Evolutionary conservation across 169 alveolate species (phyloP).

Genomic region (Plasmodium vivax): DNA sequence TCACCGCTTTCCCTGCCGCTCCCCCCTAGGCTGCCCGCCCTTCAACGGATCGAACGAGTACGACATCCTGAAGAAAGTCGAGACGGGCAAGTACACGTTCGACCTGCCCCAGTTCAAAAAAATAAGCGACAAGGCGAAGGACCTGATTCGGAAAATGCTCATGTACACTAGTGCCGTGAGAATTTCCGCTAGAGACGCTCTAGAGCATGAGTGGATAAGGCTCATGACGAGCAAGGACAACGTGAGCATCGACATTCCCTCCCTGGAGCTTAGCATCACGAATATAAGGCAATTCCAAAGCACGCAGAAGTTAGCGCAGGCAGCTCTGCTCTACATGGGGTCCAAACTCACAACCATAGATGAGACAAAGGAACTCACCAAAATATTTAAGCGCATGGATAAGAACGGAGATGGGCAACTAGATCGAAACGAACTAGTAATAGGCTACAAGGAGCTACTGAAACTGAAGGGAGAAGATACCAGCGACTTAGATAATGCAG

Average conservation of each 20-base stretch:
- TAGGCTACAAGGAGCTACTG: conserved; percentile 88
- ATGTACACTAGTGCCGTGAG: conserved; percentile 89
- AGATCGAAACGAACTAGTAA: conserved; percentile 88
- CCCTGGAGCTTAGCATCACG: conserved; percentile 85
- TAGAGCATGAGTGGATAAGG: conserved; percentile 92
- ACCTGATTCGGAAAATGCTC: conserved; percentile 88
- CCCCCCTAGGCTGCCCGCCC: conserved; percentile 89
- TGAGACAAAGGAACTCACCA: conserved; percentile 90
- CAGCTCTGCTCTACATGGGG: conserved; percentile 92
- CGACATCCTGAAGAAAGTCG: conserved; percentile 90
- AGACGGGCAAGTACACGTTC: conserved; percentile 87
- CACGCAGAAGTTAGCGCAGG: conserved; percentile 92
- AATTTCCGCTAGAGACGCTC: conserved; percentile 85
- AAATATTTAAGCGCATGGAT: conserved; percentile 92
- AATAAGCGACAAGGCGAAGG: conserved; percentile 91
- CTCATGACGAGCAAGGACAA: conserved; percentile 81
- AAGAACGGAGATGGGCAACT: conserved; percentile 91
- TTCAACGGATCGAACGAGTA: conserved; percentile 90
- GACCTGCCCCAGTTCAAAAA: conserved; percentile 88
- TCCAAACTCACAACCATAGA: conserved; percentile 91
- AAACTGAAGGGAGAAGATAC: conserved; percentile 87
- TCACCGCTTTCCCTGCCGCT: too few species aligned
- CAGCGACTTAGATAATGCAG: conserved; percentile 80
- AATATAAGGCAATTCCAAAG: conserved; percentile 89
- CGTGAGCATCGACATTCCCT: conserved; percentile 82